These are phyloP conservation scores for Aspergillus nanangensis DNA, from an alignment of 495 filamentous ascomycete species.

Conservation along the genomic window DNA sequence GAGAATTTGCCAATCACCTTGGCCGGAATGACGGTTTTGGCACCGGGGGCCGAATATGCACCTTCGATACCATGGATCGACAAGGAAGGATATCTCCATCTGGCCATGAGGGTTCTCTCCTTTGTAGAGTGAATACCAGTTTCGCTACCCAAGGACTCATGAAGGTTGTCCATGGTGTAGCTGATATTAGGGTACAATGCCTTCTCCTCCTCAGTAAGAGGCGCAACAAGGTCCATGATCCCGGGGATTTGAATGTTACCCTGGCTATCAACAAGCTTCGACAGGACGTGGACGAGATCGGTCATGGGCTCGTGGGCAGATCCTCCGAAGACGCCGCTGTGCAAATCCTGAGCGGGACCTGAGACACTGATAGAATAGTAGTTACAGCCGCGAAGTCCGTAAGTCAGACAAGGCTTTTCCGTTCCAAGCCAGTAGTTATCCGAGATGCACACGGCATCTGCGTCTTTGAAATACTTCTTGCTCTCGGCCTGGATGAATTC, in stretches of 20 bases:
- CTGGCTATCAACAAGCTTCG: constrained; percentile 76
- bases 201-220: constrained; percentile 81
- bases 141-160: constrained; percentile 82
- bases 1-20: constrained; percentile 98
- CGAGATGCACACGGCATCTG: constrained; percentile 95
- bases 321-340: constrained; percentile 95
- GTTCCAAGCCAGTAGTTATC: constrained; percentile 99
- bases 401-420: constrained; percentile 95
- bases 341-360: constrained; percentile 88
- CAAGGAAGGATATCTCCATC: constrained; percentile 90
- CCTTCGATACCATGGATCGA: constrained; percentile 97
- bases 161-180: constrained; percentile 92
- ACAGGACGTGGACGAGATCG: constrained; percentile 78
- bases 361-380: constrained; percentile 89
- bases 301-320: constrained; percentile 98
- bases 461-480: constrained; percentile 87
- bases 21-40: constrained; percentile 97
- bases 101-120: constrained; percentile 86
- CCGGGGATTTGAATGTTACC: constrained; percentile 90
- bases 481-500: constrained; percentile 87
- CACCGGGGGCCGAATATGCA: constrained; percentile 87
- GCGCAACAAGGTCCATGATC: constrained; percentile 85
- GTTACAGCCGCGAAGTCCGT: constrained; percentile 95
- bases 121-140: constrained; percentile 82
- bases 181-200: constrained; percentile 77